Conservation (phyloP, 2,329 filamentous ascomycete genomes). For the Zalaria obscura region DNA sequence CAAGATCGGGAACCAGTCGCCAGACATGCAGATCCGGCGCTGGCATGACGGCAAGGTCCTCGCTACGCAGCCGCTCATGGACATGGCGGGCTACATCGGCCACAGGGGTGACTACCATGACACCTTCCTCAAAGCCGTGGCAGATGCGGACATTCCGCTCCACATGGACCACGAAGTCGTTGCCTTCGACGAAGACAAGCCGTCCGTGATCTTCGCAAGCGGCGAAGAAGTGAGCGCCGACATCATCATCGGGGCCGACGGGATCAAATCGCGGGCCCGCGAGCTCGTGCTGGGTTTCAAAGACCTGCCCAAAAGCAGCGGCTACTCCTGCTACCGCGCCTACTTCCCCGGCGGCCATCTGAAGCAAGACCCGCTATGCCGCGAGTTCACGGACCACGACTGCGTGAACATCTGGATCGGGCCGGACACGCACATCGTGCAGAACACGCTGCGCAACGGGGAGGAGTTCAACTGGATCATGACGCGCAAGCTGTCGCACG, state of each 20-base stretch:
- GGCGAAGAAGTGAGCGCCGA: slow-evolving; percentile 25
- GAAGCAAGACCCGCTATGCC: slow-evolving; percentile 32
- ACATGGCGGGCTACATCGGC: slow-evolving; percentile 15
- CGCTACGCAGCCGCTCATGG: slow-evolving; percentile 34
- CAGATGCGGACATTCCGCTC: slow-evolving; percentile 12
- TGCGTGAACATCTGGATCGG: slow-evolving; percentile 37
- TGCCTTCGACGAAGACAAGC: slow-evolving; percentile 6
- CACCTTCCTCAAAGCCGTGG: slow-evolving; percentile 12
- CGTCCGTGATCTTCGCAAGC: slow-evolving; percentile 9
- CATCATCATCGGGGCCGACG: slow-evolving; percentile 34
- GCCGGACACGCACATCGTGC: slow-evolving; percentile 35
- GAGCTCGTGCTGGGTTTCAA: slow-evolving; percentile 35
- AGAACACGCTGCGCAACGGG: slow-evolving; percentile 35
- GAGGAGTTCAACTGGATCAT: slow-evolving; percentile 39
- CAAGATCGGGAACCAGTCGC: slow-evolving; percentile 32
- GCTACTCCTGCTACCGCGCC: slow-evolving; percentile 37
- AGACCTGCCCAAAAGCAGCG: background rate
- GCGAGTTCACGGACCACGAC: slow-evolving; percentile 35
- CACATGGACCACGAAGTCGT: slow-evolving; percentile 9
- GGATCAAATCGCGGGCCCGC: slow-evolving; percentile 31
- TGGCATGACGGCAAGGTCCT: slow-evolving; percentile 34
- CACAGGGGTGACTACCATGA: slow-evolving; percentile 15
- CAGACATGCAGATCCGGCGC: slow-evolving; percentile 33
- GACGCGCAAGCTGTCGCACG: slow-evolving; percentile 21
- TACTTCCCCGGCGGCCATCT: slow-evolving; percentile 35